phyloP scores from a whole-genome alignment of 1,284 basidiomycete species.

The Ceratobasidium sp. region DNA sequence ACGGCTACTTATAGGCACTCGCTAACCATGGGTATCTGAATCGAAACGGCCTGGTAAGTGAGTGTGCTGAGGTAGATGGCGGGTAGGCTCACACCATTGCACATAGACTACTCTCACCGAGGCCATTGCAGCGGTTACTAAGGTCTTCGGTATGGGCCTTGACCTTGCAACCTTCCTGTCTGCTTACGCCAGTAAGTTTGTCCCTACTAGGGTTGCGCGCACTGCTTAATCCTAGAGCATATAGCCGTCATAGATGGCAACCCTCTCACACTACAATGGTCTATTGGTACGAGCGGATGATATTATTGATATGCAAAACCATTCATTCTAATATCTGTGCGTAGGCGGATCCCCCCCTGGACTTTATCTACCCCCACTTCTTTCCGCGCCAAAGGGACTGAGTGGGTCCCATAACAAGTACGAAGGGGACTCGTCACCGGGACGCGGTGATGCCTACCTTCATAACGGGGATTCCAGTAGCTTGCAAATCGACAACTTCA shows the following conservation, averaged over 20 bases:
- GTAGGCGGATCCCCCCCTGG: constrained; percentile 3
- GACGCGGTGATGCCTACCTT: constrained; percentile 25
- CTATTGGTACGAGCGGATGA: constrained; percentile 11
- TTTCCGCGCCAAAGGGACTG: constrained; percentile 3
- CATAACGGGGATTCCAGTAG: constrained; percentile 7
- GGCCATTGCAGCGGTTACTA: background rate
- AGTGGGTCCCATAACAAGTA: constrained; percentile 35
- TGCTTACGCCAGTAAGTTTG: background rate
- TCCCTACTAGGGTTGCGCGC: background rate
- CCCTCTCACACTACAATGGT: constrained; percentile 12
- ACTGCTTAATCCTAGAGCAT: background rate
- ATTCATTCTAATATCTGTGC: background rate
- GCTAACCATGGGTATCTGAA: constrained; percentile 30
- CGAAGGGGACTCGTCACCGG: constrained; percentile 21
- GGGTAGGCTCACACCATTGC: background rate
- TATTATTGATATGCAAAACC: background rate
- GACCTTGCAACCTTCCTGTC: constrained; percentile 6
- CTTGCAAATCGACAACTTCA: constrained; percentile 2
- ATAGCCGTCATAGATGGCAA: constrained; percentile 14
- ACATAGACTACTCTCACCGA: constrained; percentile 11
- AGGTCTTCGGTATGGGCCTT: constrained; percentile 7
- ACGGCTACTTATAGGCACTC: constrained; percentile 8
- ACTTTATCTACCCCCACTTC: background rate
- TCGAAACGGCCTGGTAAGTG: constrained; percentile 20
- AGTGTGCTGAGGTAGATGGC: background rate